Evolutionary conservation across 1,139 yeast genomes (phyloP).

Genomic region (Sugiyamaella sp.): DNA sequence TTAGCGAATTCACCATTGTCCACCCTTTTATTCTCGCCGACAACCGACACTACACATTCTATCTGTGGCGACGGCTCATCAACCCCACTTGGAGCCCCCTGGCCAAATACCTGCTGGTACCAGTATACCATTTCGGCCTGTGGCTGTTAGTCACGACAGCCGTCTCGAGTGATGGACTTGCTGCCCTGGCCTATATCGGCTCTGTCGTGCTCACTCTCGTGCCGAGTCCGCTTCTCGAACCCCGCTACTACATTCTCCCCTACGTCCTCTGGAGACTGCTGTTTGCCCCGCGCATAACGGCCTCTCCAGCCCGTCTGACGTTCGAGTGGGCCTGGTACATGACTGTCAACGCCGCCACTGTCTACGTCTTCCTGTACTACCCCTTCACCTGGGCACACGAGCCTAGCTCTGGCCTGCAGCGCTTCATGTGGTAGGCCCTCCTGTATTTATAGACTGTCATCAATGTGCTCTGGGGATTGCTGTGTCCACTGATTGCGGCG

Average conservation of each 20-base stretch:
- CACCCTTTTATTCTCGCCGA: conserved; percentile 95
- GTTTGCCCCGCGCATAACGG: conserved; percentile 13
- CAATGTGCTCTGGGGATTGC: no score
- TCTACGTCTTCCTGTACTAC: conserved; percentile 58
- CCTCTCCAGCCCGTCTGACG: conserved; percentile 42
- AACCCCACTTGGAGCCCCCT: conserved; percentile 35
- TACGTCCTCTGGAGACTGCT: conserved; percentile 64
- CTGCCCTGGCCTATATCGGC: conserved; percentile 50
- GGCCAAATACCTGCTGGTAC: conserved; percentile 50
- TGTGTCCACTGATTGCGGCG: no score
- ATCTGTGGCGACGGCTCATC: conserved; percentile 65
- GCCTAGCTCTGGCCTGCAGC: conserved; percentile 61
- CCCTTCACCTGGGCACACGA: conserved; percentile 64
- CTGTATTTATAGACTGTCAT: neutral
- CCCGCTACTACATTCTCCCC: conserved; percentile 87
- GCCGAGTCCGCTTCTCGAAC: conserved; percentile 92
- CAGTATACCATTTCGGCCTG: conserved; percentile 71
- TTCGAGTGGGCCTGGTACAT: conserved; percentile 66
- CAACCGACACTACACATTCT: conserved; percentile 91
- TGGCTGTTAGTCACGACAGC: conserved; percentile 39
- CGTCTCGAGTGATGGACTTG: conserved; percentile 20
- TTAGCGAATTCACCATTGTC: conserved; percentile 66
- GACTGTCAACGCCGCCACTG: conserved; percentile 55
- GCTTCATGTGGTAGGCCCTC: conserved; percentile 77
- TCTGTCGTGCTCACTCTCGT: conserved; percentile 65